Percentiles rank a stretch among this genome's conserved stretches.
phyloP scores from a whole-genome alignment of 371 early-diverging fungal genomes.

The Mucor lusitanicus region DNA sequence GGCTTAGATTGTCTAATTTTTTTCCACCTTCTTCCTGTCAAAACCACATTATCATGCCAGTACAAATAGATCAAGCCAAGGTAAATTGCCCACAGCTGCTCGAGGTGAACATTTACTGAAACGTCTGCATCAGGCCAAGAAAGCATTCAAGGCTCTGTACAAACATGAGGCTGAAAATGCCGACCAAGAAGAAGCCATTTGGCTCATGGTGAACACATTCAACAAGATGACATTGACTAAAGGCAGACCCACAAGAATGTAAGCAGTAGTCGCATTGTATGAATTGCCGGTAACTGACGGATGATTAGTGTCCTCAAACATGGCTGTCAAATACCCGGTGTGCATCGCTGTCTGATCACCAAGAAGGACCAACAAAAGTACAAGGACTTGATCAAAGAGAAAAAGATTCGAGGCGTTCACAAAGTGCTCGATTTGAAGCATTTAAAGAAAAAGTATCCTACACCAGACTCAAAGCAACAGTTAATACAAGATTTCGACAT shows the following conservation, averaged over 20 bases:
- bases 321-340: conserved; percentile 36
- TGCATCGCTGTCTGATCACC: conserved; percentile 77
- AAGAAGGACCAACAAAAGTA: conserved; percentile 81
- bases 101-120: neutral
- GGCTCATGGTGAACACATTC: conserved; percentile 42
- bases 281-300: neutral
- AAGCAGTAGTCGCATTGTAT: conserved; percentile 8
- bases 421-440: conserved; percentile 83
- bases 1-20: conserved; percentile 12
- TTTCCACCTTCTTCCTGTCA: conserved; percentile 1
- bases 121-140: conserved; percentile 24
- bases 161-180: conserved; percentile 29
- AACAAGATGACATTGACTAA: conserved; percentile 19
- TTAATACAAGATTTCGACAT: conserved; percentile 76
- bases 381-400: conserved; percentile 67
- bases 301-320: conserved; percentile 42
- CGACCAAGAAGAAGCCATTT: conserved; percentile 27
- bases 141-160: conserved; percentile 38
- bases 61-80: conserved; percentile 21
- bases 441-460: conserved; percentile 71
- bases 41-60: neutral
- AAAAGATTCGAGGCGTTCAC: conserved; percentile 59
- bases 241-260: conserved; percentile 38
- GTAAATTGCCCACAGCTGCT: conserved; percentile 4
- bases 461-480: conserved; percentile 77